These are phyloP conservation scores for Durio zibethinus DNA, from an alignment of 345 rosid species.

Conservation along the genomic window DNA sequence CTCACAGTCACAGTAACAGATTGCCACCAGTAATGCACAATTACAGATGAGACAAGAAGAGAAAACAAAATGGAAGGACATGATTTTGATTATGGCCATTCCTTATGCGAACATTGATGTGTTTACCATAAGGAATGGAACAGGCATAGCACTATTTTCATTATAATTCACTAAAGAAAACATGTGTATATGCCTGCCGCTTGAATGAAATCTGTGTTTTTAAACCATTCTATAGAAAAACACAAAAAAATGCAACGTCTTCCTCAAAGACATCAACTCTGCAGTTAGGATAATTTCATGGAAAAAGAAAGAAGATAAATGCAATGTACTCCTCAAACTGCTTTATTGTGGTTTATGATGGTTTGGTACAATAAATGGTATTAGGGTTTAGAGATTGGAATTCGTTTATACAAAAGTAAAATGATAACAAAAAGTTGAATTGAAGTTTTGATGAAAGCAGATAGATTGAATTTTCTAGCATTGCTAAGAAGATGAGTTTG, in stretches of 20 bases:
- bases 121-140: not conserved
- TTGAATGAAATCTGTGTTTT: not conserved
- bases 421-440: not conserved
- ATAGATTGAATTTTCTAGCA: not conserved
- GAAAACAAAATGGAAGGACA: not conserved
- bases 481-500: not conserved
- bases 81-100: not conserved
- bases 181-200: not conserved
- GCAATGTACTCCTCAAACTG: not conserved
- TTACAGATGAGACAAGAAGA: slow-evolving; percentile 4
- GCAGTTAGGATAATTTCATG: not conserved
- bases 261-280: not conserved
- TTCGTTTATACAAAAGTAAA: not conserved
- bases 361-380: not conserved
- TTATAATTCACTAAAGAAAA: not conserved
- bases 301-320: not conserved
- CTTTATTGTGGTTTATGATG: not conserved
- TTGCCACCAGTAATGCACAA: not conserved
- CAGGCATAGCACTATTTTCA: not conserved
- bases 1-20: not conserved
- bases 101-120: not conserved
- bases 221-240: not conserved
- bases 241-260: not conserved
- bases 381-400: not conserved
- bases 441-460: not conserved